These are phyloP conservation scores for Fagopyrum tataricum DNA, from an alignment of 148 eudicot species.

Conservation along the genomic window DNA sequence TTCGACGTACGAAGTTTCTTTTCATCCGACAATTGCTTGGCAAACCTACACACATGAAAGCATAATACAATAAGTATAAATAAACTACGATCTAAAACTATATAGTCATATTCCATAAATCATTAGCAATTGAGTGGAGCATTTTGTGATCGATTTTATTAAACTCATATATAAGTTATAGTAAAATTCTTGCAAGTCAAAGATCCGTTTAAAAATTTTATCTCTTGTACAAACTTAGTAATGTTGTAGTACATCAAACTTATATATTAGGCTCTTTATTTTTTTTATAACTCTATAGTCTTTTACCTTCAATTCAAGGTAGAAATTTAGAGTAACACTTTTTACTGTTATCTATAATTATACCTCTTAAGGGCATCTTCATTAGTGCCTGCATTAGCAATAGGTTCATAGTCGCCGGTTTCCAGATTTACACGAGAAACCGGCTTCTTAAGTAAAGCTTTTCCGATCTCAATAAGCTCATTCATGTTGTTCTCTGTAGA, in stretches of 20 bases:
- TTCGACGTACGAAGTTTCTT: constrained; percentile 30
- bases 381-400: constrained; percentile 37
- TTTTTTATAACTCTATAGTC: too few relatives aligned
- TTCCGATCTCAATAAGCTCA: constrained; percentile 34
- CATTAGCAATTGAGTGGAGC: neutral
- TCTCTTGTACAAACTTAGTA: too few relatives aligned
- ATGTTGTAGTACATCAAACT: too few relatives aligned
- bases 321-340: too few relatives aligned
- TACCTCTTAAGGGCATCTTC: constrained; percentile 38
- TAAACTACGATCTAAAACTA: neutral
- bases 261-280: too few relatives aligned
- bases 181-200: too few relatives aligned
- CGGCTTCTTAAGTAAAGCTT: constrained; percentile 35
- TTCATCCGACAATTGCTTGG: constrained; percentile 48
- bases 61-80: neutral
- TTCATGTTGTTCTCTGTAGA: constrained; percentile 36
- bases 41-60: constrained; percentile 24
- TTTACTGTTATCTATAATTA: neutral
- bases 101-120: neutral
- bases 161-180: too few relatives aligned
- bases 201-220: too few relatives aligned
- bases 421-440: constrained; percentile 27
- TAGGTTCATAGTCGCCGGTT: constrained; percentile 34
- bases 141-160: too few relatives aligned
- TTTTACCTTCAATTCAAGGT: too few relatives aligned